These are phyloP conservation scores for Plasmodium vivax DNA, from an alignment of 169 alveolate species.

Conservation along the genomic window DNA sequence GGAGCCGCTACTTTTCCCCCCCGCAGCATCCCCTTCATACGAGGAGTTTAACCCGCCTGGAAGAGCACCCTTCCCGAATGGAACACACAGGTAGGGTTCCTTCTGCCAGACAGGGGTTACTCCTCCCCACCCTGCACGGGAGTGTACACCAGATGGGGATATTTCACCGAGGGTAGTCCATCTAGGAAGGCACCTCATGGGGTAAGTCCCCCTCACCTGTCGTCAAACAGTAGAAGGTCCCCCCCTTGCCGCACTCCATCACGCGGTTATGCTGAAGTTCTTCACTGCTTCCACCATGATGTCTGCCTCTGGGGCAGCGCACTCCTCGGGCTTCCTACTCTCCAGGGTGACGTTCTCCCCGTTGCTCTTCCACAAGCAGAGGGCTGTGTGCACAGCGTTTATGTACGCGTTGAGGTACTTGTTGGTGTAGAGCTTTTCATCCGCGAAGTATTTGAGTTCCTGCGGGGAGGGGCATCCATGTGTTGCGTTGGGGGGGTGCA, in stretches of 20 bases:
- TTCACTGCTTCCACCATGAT: background rate
- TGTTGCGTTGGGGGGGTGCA: background rate
- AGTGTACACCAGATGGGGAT: background rate
- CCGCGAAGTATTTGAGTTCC: slow-evolving; percentile 55
- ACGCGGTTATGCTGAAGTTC: background rate
- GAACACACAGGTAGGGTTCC: background rate
- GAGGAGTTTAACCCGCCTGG: background rate
- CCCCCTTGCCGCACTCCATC: background rate
- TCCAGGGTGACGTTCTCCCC: slow-evolving; percentile 34
- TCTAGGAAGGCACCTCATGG: background rate
- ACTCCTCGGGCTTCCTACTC: background rate
- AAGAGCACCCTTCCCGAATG: background rate
- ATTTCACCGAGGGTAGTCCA: background rate
- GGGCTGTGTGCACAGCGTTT: slow-evolving; percentile 25
- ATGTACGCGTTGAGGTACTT: slow-evolving; percentile 25
- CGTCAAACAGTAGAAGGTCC: background rate
- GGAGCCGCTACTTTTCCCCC: background rate
- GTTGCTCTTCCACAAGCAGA: slow-evolving; percentile 50
- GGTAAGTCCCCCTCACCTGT: background rate
- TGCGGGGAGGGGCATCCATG: background rate
- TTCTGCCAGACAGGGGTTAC: background rate
- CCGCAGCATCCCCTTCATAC: slow-evolving; percentile 63
- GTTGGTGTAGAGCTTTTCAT: slow-evolving; percentile 43
- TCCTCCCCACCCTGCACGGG: background rate
- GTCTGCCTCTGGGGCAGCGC: background rate